Evolutionary conservation across 2,329 filamentous ascomycete species (phyloP).

Genomic region (Fusarium guadeloupense): DNA sequence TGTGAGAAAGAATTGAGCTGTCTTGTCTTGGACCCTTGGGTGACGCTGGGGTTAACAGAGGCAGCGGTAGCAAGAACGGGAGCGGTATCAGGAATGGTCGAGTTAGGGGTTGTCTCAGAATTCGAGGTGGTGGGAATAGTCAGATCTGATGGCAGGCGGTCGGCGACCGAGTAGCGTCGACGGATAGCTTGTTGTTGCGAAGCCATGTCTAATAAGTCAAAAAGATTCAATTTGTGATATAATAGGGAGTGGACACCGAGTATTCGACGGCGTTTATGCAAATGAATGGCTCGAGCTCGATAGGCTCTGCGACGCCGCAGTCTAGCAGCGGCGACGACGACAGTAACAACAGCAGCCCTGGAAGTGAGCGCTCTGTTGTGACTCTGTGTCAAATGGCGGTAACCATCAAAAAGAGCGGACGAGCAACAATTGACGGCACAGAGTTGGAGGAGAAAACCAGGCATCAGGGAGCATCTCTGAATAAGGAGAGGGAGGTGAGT

Average conservation of each 20-base stretch:
- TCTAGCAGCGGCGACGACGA: slow-evolving; percentile 48
- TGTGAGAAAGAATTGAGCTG: slow-evolving; percentile 24
- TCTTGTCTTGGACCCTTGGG: slow-evolving; percentile 21
- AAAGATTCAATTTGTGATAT: slow-evolving; percentile 38
- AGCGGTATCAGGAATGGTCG: slow-evolving; percentile 12
- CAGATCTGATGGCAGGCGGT: slow-evolving; percentile 46
- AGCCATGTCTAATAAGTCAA: slow-evolving; percentile 45
- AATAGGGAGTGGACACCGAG: slow-evolving; percentile 47
- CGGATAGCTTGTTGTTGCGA: slow-evolving; percentile 51
- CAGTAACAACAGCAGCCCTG: slow-evolving; percentile 54
- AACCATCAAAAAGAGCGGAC: slow-evolving; percentile 57
- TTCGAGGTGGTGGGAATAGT: slow-evolving; percentile 37
- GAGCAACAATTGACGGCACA: slow-evolving; percentile 59
- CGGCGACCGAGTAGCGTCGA: slow-evolving; percentile 52
- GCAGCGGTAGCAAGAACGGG: slow-evolving; percentile 12
- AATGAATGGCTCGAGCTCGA: slow-evolving; percentile 51
- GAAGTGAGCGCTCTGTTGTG: slow-evolving; percentile 55
- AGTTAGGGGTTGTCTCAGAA: slow-evolving; percentile 24
- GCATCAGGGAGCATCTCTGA: slow-evolving; percentile 54
- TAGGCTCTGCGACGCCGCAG: slow-evolving; percentile 51
- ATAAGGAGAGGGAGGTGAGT: slow-evolving; percentile 41
- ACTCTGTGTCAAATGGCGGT: slow-evolving; percentile 52
- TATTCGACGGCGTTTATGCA: slow-evolving; percentile 48
- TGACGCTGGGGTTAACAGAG: slow-evolving; percentile 13
- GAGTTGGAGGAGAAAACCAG: slow-evolving; percentile 56